Evolutionary conservation across 345 rosid genomes (phyloP).

Genomic region (Sonneratia caseolaris): DNA sequence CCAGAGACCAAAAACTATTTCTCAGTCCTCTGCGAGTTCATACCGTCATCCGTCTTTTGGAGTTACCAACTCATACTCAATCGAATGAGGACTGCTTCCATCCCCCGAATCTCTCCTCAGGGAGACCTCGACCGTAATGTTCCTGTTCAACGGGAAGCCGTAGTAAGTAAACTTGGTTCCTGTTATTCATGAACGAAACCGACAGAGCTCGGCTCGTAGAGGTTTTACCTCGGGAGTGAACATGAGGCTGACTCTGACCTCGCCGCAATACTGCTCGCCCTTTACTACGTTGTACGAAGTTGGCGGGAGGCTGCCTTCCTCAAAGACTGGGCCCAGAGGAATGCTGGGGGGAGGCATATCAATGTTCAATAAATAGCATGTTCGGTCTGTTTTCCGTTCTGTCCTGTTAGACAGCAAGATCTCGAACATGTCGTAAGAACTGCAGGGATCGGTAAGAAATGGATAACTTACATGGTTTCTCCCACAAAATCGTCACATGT

Average conservation of each 20-base stretch:
- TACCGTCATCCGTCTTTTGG: too few species aligned
- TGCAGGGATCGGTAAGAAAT: background rate
- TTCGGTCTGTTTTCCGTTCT: too few species aligned
- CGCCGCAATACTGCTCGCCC: constrained; percentile 48
- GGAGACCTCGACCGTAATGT: constrained; percentile 19
- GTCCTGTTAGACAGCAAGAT: too few species aligned
- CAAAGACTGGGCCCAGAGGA: constrained; percentile 47
- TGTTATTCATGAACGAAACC: too few species aligned
- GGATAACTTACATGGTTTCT: constrained; percentile 46
- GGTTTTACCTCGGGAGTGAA: constrained; percentile 56
- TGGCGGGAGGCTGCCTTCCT: constrained; percentile 45
- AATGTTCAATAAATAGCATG: too few species aligned
- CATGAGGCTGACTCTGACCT: constrained; percentile 52
- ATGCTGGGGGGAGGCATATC: constrained; percentile 29
- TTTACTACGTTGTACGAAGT: constrained; percentile 64
- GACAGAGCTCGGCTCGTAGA: background rate
- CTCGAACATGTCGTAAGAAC: too few species aligned
- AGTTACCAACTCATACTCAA: background rate
- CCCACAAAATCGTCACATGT: constrained; percentile 59
- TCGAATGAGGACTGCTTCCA: constrained; percentile 45
- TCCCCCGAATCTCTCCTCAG: constrained; percentile 46
- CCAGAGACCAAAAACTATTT: background rate
- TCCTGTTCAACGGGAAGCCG: constrained; percentile 15
- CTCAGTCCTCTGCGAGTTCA: too few species aligned
- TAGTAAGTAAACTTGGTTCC: background rate